Evolutionary conservation across 2,329 filamentous ascomycete species (phyloP).

Genomic region (Dryadomyces quercivorus): DNA sequence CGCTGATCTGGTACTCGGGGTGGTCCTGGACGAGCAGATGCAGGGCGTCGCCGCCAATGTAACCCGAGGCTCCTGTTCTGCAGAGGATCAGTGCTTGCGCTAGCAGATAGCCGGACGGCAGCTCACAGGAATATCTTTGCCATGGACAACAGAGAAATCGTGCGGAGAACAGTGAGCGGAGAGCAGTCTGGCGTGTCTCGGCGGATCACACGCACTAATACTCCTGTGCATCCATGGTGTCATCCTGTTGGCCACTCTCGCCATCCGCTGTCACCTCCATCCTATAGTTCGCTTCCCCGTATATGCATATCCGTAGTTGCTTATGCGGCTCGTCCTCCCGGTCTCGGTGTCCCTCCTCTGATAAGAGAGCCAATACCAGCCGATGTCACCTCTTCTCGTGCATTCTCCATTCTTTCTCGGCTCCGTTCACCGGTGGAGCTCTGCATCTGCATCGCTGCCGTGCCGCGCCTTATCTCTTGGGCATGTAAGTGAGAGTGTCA

Average conservation of each 20-base stretch:
- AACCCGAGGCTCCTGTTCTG: slow-evolving; percentile 1
- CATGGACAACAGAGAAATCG: background rate
- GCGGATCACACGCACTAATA: no score
- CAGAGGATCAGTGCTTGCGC: background rate
- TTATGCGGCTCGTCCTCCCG: no score
- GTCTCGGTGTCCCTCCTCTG: no score
- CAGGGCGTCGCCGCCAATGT: background rate
- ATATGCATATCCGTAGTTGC: no score
- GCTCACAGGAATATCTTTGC: background rate
- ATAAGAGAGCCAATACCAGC: no score
- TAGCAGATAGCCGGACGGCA: background rate
- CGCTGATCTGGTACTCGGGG: background rate
- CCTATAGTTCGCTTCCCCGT: no score
- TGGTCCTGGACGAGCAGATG: background rate
- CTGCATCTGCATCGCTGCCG: background rate
- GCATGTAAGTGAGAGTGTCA: background rate
- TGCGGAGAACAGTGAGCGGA: no score
- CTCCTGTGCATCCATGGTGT: no score
- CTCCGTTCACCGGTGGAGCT: background rate
- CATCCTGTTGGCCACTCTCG: no score
- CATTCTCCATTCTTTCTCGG: background rate
- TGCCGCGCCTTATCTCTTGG: background rate
- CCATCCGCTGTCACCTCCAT: no score
- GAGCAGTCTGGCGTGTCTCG: no score
- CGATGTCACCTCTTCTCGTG: no score